A percentile compares a stretch with the other conserved stretches of the same genome.
Conservation (phyloP, 331 rosid genomes). For the Quercus tomentella region DNA sequence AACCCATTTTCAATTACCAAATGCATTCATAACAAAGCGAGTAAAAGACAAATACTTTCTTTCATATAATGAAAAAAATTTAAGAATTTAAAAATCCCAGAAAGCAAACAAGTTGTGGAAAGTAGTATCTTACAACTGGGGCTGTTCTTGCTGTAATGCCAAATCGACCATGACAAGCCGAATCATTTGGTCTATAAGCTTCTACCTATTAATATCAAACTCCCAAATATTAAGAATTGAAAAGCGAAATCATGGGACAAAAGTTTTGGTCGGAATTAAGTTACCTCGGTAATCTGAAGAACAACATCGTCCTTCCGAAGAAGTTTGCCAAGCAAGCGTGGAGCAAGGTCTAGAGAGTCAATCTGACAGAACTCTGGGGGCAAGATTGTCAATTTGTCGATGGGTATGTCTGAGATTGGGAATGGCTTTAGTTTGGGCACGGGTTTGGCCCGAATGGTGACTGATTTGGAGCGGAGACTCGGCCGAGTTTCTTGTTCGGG, state of each 20-base stretch:
- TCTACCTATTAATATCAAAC: slow-evolving; percentile 45
- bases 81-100: too few relatives aligned
- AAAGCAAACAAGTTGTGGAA: too few relatives aligned
- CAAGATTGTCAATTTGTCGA: slow-evolving; percentile 32
- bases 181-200: slow-evolving; percentile 82
- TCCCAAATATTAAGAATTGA: too few relatives aligned
- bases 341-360: slow-evolving; percentile 85
- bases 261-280: neutral
- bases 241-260: too few relatives aligned
- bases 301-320: slow-evolving; percentile 76
- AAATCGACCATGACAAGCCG: slow-evolving; percentile 88
- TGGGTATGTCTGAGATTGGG: slow-evolving; percentile 11
- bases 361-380: slow-evolving; percentile 56
- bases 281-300: slow-evolving; percentile 88
- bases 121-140: slow-evolving; percentile 60
- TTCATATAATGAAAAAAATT: too few relatives aligned
- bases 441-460: slow-evolving; percentile 10
- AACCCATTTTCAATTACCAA: neutral
- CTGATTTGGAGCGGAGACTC: slow-evolving; percentile 24
- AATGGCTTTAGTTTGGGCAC: neutral
- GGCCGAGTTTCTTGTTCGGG: slow-evolving; percentile 20
- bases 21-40: neutral
- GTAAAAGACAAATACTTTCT: too few relatives aligned
- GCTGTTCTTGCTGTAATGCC: slow-evolving; percentile 89
- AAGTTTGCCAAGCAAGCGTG: slow-evolving; percentile 80